Evolutionary conservation across 352 stramenopile species (phyloP).

Genomic region (Globisporangium nodosum): DNA sequence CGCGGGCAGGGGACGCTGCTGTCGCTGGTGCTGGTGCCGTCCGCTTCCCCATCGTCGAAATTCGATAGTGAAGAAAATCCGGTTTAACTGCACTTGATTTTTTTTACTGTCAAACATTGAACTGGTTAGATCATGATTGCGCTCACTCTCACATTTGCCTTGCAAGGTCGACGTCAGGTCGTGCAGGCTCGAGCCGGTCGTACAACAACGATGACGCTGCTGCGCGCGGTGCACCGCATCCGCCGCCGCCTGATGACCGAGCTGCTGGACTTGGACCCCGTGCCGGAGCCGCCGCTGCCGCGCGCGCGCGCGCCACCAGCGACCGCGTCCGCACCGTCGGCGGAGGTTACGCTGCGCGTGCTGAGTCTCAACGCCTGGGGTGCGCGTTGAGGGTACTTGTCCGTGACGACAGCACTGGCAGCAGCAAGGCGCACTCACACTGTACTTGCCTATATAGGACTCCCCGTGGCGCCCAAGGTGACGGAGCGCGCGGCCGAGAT

Average conservation of each 20-base stretch:
- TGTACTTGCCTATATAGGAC: slow-evolving; percentile 21
- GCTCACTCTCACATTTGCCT: background rate
- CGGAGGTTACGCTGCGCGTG: slow-evolving; percentile 40
- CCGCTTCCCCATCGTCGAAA: too few species aligned
- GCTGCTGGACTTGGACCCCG: slow-evolving; percentile 50
- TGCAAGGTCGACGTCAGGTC: background rate
- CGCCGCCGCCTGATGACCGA: slow-evolving; percentile 50
- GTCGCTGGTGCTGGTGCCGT: too few species aligned
- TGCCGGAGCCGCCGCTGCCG: slow-evolving; percentile 36
- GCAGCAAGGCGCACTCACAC: too few species aligned
- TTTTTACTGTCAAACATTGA: too few species aligned
- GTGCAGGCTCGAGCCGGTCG: background rate
- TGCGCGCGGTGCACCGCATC: slow-evolving; percentile 33
- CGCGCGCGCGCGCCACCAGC: slow-evolving; percentile 25
- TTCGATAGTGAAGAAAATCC: too few species aligned
- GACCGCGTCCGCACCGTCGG: background rate
- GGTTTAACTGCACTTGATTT: too few species aligned
- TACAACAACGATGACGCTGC: slow-evolving; percentile 20
- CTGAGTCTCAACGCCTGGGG: slow-evolving; percentile 78
- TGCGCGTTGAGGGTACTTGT: slow-evolving; percentile 11
- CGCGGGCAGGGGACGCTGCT: too few species aligned
- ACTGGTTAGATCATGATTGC: too few species aligned
- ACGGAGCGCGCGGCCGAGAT: slow-evolving; percentile 62
- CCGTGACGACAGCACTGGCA: too few species aligned
- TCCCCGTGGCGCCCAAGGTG: slow-evolving; percentile 63